Percentiles rank a stretch among this genome's conserved stretches.
Evolutionary conservation across 768 basidiomycete species (phyloP).

Genomic region (Lentinula aciculospora): DNA sequence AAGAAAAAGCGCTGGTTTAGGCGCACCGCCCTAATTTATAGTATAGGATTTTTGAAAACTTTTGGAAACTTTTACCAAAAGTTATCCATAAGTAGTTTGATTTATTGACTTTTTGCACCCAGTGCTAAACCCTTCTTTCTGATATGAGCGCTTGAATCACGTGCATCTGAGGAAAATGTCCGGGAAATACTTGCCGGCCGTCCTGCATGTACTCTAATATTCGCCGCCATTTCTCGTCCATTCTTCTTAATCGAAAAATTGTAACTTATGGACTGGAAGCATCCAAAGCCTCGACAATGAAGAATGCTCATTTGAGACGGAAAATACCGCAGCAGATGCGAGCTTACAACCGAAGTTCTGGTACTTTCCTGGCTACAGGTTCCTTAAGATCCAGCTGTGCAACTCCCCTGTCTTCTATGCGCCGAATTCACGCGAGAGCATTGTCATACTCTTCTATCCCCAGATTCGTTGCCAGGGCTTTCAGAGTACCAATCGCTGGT

Average conservation of each 20-base stretch:
- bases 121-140: too few relatives aligned
- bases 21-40: too few relatives aligned
- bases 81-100: too few relatives aligned
- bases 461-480: conserved; percentile 81
- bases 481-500: conserved; percentile 83
- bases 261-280: conserved; percentile 6
- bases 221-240: background rate
- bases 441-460: conserved; percentile 88
- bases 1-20: too few relatives aligned
- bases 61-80: too few relatives aligned
- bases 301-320: background rate
- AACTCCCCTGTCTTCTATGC: conserved; percentile 36
- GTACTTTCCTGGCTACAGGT: conserved; percentile 50
- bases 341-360: conserved; percentile 52
- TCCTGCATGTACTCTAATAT: conserved; percentile 1
- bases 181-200: too few relatives aligned
- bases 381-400: conserved; percentile 46
- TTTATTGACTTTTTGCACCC: too few relatives aligned
- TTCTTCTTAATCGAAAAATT: background rate
- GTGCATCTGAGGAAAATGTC: too few relatives aligned
- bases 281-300: background rate
- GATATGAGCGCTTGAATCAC: too few relatives aligned
- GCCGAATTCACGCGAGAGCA: conserved; percentile 68
- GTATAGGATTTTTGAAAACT: too few relatives aligned
- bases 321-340: conserved; percentile 17